Evolutionary conservation across 495 filamentous ascomycete genomes (phyloP).

Genomic region (Aspergillus diversus): DNA sequence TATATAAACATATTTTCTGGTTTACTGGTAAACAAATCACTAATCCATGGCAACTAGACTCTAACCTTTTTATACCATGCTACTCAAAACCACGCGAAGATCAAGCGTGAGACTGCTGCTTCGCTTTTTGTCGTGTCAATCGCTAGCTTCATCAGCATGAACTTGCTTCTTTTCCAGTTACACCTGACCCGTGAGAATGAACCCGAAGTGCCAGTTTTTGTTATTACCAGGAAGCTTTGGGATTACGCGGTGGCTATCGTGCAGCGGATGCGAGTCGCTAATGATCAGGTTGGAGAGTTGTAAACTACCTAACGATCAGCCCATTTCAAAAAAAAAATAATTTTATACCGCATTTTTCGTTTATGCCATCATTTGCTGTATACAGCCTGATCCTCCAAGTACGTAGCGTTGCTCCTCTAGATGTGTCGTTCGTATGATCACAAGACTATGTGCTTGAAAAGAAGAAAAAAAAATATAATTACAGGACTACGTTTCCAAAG

Average conservation of each 20-base stretch:
- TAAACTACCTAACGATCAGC: conserved; percentile 4
- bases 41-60: conserved; percentile 48
- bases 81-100: conserved; percentile 79
- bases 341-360: neutral
- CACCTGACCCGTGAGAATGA: conserved; percentile 68
- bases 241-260: conserved; percentile 47
- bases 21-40: conserved; percentile 5
- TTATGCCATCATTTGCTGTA: too few species aligned
- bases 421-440: too few species aligned
- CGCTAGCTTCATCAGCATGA: conserved; percentile 76
- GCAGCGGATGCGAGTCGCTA: conserved; percentile 44
- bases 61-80: conserved; percentile 80
- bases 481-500: too few species aligned
- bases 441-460: too few species aligned
- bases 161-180: conserved; percentile 67
- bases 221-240: conserved; percentile 53
- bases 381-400: too few species aligned
- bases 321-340: neutral
- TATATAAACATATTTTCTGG: neutral
- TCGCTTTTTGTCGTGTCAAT: conserved; percentile 77
- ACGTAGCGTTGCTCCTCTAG: too few species aligned
- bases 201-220: conserved; percentile 63
- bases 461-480: too few species aligned
- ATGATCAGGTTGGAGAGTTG: conserved; percentile 33
- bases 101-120: conserved; percentile 77